Base-by-base conservation (phyloP, 441 rosid species). In the Adansonia rubrostipa region DNA sequence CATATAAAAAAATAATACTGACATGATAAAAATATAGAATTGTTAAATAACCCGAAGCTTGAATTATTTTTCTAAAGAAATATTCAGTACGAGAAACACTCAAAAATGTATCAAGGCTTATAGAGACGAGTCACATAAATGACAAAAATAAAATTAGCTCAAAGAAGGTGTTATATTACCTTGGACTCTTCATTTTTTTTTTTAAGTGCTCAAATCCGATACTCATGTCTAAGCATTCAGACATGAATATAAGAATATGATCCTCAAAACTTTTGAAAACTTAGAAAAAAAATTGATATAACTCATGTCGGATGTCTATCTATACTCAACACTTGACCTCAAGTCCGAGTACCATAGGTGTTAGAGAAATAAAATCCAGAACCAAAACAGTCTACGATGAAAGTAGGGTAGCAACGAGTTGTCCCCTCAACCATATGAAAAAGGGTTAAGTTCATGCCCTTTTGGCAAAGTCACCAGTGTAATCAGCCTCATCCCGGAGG, bases 401-500 rank as follows among this genome's bases (percentile, higher is more conserved):
- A 73, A 51, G 56, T 51, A 7, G 11, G 62, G n/a, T 1, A 36
- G 65, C 69, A 48, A 47, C 45, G 28, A 50, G 50, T 28, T 50
- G 47, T 63, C 44, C 44, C 51, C 9, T 51, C 24, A 62, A 80
- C 62, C 67, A 24, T n/a, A 47, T 22, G 47, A 36, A 5, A 36
- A 66, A 50, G 7, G 45, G 33, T 24, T 22, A 24, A 36, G 54
- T 67, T 92, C 92, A 91, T 65, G 91, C 93, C 76, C 92, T 92
- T 77, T 94, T 94, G 63, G 95, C 92, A 57, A 85, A 82, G 78
- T 89, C 86, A 24, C 47, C 85, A 9, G 77, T 60, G 77, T 83
- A 82, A 14, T 87, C 88, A 19, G 81, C 87, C 5, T 68, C 80
- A 17, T 88, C 92, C 79, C 80, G 82, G 84, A 54, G 4, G 57